phyloP scores from a whole-genome alignment of 2,329 filamentous ascomycete species.

The Pseudopithomyces maydicus region DNA sequence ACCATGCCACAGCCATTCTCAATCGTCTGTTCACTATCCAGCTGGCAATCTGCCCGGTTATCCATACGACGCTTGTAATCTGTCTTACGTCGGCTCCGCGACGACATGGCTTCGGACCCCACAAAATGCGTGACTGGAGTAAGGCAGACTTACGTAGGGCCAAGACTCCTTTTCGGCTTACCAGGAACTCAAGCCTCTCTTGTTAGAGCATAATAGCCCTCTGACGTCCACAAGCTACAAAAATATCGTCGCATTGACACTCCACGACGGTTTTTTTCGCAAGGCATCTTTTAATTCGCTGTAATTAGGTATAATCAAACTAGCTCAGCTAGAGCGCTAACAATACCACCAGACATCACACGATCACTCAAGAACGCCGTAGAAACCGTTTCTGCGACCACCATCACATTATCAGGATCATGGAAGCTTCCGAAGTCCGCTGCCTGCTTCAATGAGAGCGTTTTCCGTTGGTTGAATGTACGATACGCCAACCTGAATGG shows the following conservation, averaged over 20 bases:
- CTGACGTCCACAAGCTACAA: conserved; percentile 8
- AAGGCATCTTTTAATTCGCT: conserved; percentile 11
- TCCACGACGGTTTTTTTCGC: not conserved
- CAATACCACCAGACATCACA: not conserved
- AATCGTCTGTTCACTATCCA: not conserved
- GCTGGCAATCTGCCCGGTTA: not conserved
- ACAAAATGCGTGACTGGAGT: not conserved
- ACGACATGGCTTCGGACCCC: conserved; percentile 13
- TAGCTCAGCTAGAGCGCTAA: not conserved
- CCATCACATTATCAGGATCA: not conserved
- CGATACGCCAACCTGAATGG: not conserved
- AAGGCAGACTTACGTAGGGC: conserved; percentile 15
- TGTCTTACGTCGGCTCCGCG: conserved; percentile 11
- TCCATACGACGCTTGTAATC: not conserved
- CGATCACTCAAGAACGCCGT: conserved; percentile 3
- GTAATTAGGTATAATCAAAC: not conserved
- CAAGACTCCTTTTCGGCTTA: conserved; percentile 2
- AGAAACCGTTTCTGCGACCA: conserved; percentile 6
- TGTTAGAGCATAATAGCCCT: conserved; percentile 7
- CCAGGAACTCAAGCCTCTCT: conserved; percentile 6
- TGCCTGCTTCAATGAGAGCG: not conserved
- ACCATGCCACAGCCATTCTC: not conserved
- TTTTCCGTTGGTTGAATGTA: not conserved
- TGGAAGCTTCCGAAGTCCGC: not conserved
- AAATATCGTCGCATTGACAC: conserved; percentile 6